phyloP scores from a whole-genome alignment of 345 rosid species.

The Euphorbia peplus region DNA sequence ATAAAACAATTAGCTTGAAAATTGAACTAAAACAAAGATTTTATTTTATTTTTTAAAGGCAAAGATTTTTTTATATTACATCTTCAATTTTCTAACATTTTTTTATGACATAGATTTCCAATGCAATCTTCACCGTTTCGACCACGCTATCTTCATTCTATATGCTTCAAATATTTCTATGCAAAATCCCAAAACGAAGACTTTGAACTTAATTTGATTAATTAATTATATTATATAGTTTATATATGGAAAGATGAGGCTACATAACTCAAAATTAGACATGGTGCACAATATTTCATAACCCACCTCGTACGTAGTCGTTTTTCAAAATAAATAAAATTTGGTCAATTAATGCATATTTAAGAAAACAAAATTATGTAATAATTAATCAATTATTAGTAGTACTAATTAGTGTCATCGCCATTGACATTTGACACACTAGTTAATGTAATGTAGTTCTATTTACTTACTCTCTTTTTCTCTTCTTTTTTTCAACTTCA shows the following conservation, averaged over 20 bases:
- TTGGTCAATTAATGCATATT: constrained; percentile 19
- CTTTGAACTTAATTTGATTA: not conserved
- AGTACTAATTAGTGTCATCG: not conserved
- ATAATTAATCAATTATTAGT: constrained; percentile 36
- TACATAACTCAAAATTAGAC: constrained; percentile 24
- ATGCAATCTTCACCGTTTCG: constrained; percentile 61
- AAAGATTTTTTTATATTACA: not conserved
- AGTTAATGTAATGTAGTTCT: constrained; percentile 7
- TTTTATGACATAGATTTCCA: constrained; percentile 24
- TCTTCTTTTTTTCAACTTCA: not conserved
- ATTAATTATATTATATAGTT: too few relatives aligned
- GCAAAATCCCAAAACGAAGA: constrained; percentile 29
- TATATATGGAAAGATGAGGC: not conserved
- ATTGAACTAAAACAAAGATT: constrained; percentile 17
- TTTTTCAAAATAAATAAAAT: too few relatives aligned
- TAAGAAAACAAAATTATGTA: constrained; percentile 5
- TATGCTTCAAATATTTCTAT: constrained; percentile 2
- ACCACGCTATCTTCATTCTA: constrained; percentile 68
- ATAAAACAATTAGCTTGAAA: not conserved
- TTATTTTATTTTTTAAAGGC: not conserved
- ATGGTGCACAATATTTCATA: constrained; percentile 49
- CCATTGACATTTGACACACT: constrained; percentile 20
- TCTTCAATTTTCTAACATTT: too few relatives aligned
- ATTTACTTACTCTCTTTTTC: constrained; percentile 19
- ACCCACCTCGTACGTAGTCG: constrained; percentile 64